Base-by-base conservation (phyloP, 495 filamentous ascomycete genomes). In the Hypoxylon crocopeplum region DNA sequence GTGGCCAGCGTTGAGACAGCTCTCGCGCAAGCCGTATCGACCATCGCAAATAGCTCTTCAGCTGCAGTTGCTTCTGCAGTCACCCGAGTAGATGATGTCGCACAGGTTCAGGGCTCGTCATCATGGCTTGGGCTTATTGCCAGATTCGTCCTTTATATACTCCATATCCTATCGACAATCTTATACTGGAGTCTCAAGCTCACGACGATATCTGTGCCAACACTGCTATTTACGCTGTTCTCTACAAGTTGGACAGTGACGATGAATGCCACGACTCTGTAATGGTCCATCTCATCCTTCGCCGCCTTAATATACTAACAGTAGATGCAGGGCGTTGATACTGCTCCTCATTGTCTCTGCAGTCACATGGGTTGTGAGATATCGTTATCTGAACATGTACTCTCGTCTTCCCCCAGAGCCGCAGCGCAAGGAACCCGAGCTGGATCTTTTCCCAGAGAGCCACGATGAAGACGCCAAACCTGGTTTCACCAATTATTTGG, bases 221-320 rank as follows among this genome's bases (percentile, higher is more conserved):
- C 91, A 71, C 85, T 93, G 73, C 82, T 97, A 5, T 98, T 96
- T 73, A 93, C 87, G 7, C 80, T 98, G 44, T 92, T 97, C 69
- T 97, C 93, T n/a, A 96, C 90, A 60, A 94, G 88, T 74, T 71
- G 94, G 73, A 98, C 94, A 0, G 89, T 98, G 68, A 98, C 94
- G 7, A 95, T 98, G 92, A 98, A 97, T 69, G 91, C 92, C 59
- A 98, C 94, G 6, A 98, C 94, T 21, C 71, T 97, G 88, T 94
- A 84, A 69, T 84, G 67, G 27, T 38, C 16, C 27, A n/a, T 7
- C 13, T 32, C 6, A 1, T 25, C 2, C 24, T 19, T 16, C 37
- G 3, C 46, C 20, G 12, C 11, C 16, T 21, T 13, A 4, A 16
- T 16, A 20, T 41, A 11, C 67, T 56, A 67, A 71, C 52, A 64